These are phyloP conservation scores for Umbellularia californica DNA, from an alignment of 164 flowering plant genomes.

Conservation along the genomic window DNA sequence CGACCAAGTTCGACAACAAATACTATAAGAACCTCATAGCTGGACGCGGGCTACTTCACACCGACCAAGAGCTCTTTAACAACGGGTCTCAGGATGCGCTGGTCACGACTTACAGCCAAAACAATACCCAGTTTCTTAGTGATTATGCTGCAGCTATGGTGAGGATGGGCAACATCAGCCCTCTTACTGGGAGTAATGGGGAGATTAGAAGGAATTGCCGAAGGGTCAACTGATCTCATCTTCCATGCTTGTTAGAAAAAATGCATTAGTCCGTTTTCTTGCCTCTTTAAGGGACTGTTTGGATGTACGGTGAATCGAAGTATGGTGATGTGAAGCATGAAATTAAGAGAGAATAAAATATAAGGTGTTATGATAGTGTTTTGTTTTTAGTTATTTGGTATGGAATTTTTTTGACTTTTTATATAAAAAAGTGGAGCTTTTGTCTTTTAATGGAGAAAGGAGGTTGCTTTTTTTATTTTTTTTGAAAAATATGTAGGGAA, in stretches of 20 bases:
- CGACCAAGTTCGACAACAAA: conserved; percentile 29
- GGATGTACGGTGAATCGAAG: too few relatives aligned
- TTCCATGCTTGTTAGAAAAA: neutral
- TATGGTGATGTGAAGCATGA: too few relatives aligned
- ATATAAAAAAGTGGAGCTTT: too few relatives aligned
- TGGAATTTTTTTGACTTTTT: too few relatives aligned
- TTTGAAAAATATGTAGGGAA: too few relatives aligned
- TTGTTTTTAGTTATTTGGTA: too few relatives aligned
- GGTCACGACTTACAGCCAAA: conserved; percentile 36
- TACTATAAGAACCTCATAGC: conserved; percentile 33
- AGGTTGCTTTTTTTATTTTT: too few relatives aligned
- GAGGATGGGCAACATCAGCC: conserved; percentile 55
- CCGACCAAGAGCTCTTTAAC: conserved; percentile 60
- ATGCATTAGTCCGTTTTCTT: neutral
- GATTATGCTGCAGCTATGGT: conserved; percentile 57
- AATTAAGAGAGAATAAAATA: too few relatives aligned
- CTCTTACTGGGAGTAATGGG: conserved; percentile 60
- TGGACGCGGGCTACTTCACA: conserved; percentile 45
- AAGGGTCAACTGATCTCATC: conserved; percentile 28
- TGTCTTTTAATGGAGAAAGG: too few relatives aligned
- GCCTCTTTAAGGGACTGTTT: too few relatives aligned
- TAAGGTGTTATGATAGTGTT: too few relatives aligned
- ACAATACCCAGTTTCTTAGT: conserved; percentile 18
- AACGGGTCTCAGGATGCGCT: conserved; percentile 53
- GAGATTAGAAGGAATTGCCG: conserved; percentile 59